A percentile compares a stretch with the other conserved stretches of the same genome.
Conservation (phyloP, 768 basidiomycete species). For the Dictyophora rubrovolvata region DNA sequence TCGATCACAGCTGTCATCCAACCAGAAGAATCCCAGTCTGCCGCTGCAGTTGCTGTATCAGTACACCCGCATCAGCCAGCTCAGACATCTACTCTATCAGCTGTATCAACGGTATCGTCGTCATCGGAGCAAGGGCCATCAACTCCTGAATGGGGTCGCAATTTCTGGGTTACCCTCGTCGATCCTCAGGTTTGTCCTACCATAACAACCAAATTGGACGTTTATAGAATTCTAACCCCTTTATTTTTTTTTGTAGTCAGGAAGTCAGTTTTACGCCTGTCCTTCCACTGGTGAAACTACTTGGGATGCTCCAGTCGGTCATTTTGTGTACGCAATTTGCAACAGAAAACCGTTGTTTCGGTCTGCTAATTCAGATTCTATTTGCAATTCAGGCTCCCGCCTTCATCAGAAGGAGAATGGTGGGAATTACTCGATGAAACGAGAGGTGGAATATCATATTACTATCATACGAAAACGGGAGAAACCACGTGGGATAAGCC, state of each 20-base stretch:
- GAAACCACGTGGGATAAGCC: slow-evolving; percentile 94
- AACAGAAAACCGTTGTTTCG: slow-evolving; percentile 1
- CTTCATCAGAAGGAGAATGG: slow-evolving; percentile 82
- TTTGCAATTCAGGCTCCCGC: slow-evolving; percentile 52
- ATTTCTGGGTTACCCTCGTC: slow-evolving; percentile 90
- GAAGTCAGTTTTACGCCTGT: slow-evolving; percentile 74
- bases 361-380: slow-evolving; percentile 10
- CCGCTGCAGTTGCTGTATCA: too few relatives aligned
- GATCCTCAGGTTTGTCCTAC: slow-evolving; percentile 68
- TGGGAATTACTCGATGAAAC: slow-evolving; percentile 88
- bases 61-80: too few relatives aligned
- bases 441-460: slow-evolving; percentile 78
- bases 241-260: slow-evolving; percentile 17
- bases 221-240: slow-evolving; percentile 1
- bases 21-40: neutral
- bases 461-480: slow-evolving; percentile 87
- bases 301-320: slow-evolving; percentile 87
- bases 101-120: neutral
- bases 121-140: neutral
- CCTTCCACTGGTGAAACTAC: slow-evolving; percentile 86
- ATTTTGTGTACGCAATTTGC: slow-evolving; percentile 59
- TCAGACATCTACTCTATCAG: neutral
- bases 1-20: neutral
- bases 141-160: slow-evolving; percentile 61
- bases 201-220: neutral